A percentile compares a stretch with the other conserved stretches of the same genome.
Evolutionary conservation across 371 early-diverging fungal species (phyloP).

Genomic region (Batkoa obscura): DNA sequence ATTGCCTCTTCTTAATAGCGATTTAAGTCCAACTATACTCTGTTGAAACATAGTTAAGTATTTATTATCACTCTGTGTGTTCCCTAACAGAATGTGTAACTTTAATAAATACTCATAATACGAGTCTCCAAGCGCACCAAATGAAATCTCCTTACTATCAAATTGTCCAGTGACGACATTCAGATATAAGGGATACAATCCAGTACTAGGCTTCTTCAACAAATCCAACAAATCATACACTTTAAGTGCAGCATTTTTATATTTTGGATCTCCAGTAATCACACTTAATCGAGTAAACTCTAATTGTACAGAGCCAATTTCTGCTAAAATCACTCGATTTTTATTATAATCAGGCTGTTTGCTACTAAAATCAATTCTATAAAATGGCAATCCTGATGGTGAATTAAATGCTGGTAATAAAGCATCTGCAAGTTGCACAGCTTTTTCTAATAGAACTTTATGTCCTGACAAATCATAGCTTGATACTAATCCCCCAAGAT

Average conservation of each 20-base stretch:
- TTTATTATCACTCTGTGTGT: neutral
- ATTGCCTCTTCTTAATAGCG: neutral
- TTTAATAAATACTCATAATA: slow-evolving; percentile 10
- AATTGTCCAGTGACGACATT: slow-evolving; percentile 11
- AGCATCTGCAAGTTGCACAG: slow-evolving; percentile 25
- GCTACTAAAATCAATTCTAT: slow-evolving; percentile 13
- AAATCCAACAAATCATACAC: neutral
- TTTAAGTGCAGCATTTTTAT: slow-evolving; percentile 25
- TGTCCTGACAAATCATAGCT: slow-evolving; percentile 29
- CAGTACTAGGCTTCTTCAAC: slow-evolving; percentile 26
- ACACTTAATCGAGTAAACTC: slow-evolving; percentile 65
- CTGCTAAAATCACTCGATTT: slow-evolving; percentile 30
- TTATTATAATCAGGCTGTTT: neutral
- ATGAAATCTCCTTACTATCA: slow-evolving; percentile 4
- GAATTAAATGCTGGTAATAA: slow-evolving; percentile 38
- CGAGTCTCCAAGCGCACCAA: slow-evolving; percentile 9
- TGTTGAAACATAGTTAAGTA: slow-evolving; percentile 4
- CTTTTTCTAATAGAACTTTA: slow-evolving; percentile 18
- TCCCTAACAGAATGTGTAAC: neutral
- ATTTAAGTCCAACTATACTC: neutral
- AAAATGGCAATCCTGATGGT: slow-evolving; percentile 30
- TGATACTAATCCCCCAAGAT: slow-evolving; percentile 42
- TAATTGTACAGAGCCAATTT: slow-evolving; percentile 67
- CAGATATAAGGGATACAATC: slow-evolving; percentile 27
- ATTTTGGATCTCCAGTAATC: slow-evolving; percentile 40